Percentiles rank a stretch among this genome's conserved stretches.
Conservation (phyloP, 2,329 filamentous ascomycete genomes). For the Pestalotiopsis sp. region DNA sequence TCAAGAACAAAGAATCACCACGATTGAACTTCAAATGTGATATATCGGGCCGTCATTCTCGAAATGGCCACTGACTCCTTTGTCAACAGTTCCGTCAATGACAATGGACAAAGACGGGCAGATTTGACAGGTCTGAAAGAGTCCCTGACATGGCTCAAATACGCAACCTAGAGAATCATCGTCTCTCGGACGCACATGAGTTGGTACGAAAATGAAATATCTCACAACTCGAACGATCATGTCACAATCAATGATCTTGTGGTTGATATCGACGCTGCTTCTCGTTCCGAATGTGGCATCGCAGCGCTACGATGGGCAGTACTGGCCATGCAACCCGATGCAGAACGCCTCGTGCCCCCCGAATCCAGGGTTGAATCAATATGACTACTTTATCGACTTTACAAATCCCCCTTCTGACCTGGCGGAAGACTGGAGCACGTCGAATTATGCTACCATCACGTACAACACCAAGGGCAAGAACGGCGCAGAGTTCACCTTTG, state of each 20-base stretch:
- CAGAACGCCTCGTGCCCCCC: constrained; percentile 25
- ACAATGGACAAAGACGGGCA: background rate
- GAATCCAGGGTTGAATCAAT: constrained; percentile 22
- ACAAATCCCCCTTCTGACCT: constrained; percentile 26
- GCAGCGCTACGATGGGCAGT: constrained; percentile 9
- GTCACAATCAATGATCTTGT: background rate
- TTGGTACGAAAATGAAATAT: background rate
- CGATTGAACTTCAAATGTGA: background rate
- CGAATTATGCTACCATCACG: constrained; percentile 26
- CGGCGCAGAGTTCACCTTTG: constrained; percentile 32
- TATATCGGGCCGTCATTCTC: background rate
- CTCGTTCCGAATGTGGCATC: background rate
- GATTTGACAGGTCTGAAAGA: background rate
- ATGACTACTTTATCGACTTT: constrained; percentile 34
- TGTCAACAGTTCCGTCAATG: background rate
- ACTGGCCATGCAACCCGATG: constrained; percentile 29
- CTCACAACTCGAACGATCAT: background rate
- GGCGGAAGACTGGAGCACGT: constrained; percentile 29
- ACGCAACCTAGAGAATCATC: background rate
- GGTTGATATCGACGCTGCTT: background rate
- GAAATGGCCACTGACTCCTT: background rate
- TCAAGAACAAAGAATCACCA: background rate
- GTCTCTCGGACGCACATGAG: background rate
- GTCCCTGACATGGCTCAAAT: background rate
- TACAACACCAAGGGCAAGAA: constrained; percentile 25